A percentile compares a stretch with the other conserved stretches of the same genome.
Conservation (phyloP, 352 stramenopile species). For the Phytophthora palmivora region DNA sequence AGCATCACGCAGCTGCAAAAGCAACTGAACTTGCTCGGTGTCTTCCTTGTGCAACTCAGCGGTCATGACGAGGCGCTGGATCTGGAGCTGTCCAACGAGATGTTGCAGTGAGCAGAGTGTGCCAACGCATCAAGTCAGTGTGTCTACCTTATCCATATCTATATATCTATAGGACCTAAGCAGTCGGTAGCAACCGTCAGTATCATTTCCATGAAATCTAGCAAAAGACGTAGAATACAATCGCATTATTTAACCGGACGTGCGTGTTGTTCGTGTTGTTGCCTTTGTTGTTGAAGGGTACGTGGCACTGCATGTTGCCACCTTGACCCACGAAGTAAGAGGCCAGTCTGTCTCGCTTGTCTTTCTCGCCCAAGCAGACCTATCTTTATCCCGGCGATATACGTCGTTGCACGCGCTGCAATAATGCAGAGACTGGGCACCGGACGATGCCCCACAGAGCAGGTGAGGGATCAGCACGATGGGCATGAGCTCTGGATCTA, state of each 20-base stretch:
- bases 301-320: not conserved
- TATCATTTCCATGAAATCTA: conserved; percentile 28
- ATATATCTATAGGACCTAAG: conserved; percentile 36
- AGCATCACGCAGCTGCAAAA: conserved; percentile 80
- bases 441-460: conserved; percentile 19
- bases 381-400: conserved; percentile 34
- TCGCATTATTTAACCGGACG: conserved; percentile 20
- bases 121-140: conserved; percentile 4
- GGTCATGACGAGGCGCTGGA: conserved; percentile 70
- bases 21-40: conserved; percentile 64
- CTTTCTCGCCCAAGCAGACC: conserved; percentile 23
- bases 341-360: not conserved
- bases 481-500: conserved; percentile 26
- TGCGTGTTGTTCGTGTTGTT: conserved; percentile 2
- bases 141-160: conserved; percentile 29
- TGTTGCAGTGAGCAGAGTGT: conserved; percentile 56
- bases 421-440: conserved; percentile 10
- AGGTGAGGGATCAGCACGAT: conserved; percentile 33
- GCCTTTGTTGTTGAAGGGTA: not conserved
- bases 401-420: conserved; percentile 13
- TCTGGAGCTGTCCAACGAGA: conserved; percentile 73
- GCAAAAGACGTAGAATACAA: conserved; percentile 35
- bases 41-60: conserved; percentile 71
- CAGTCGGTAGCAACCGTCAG: conserved; percentile 9
- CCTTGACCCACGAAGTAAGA: not conserved